Evolutionary conservation across 805 yeast species (phyloP).

Genomic region (Kluyveromyces aestuarii): DNA sequence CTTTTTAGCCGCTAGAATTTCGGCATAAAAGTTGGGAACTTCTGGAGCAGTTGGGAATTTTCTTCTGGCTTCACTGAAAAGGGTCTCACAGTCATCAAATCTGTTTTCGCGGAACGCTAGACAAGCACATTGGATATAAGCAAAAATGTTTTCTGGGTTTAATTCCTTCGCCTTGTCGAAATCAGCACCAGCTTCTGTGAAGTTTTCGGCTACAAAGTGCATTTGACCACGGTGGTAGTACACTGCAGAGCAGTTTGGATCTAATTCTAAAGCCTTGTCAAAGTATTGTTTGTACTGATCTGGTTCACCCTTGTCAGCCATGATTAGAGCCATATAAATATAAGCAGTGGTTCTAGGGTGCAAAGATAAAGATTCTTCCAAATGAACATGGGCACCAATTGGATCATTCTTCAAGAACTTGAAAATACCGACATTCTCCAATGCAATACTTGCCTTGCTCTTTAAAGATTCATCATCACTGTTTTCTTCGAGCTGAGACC

Average conservation of each 20-base stretch:
- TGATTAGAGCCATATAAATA: slow-evolving; percentile 71
- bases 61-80: slow-evolving; percentile 60
- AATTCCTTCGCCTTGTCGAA: slow-evolving; percentile 68
- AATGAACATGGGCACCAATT: slow-evolving; percentile 49
- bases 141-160: slow-evolving; percentile 68
- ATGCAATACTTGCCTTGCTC: slow-evolving; percentile 54
- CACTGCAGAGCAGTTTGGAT: slow-evolving; percentile 68
- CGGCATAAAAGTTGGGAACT: slow-evolving; percentile 93
- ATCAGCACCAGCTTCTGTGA: slow-evolving; percentile 59
- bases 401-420: slow-evolving; percentile 73
- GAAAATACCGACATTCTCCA: slow-evolving; percentile 77
- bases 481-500: slow-evolving; percentile 17
- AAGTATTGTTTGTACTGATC: slow-evolving; percentile 61
- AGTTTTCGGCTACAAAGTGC: slow-evolving; percentile 69
- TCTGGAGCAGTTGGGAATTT: slow-evolving; percentile 83
- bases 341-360: slow-evolving; percentile 75
- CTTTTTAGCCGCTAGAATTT: slow-evolving; percentile 75
- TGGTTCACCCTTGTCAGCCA: slow-evolving; percentile 74
- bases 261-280: slow-evolving; percentile 56
- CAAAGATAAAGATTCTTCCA: slow-evolving; percentile 56
- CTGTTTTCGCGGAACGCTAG: slow-evolving; percentile 66
- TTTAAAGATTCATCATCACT: slow-evolving; percentile 22
- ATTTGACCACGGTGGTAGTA: slow-evolving; percentile 95
- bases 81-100: slow-evolving; percentile 47
- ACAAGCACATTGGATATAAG: slow-evolving; percentile 90